Evolutionary conservation across 148 eudicot species (phyloP).

Genomic region (Nepenthes mirabilis): DNA sequence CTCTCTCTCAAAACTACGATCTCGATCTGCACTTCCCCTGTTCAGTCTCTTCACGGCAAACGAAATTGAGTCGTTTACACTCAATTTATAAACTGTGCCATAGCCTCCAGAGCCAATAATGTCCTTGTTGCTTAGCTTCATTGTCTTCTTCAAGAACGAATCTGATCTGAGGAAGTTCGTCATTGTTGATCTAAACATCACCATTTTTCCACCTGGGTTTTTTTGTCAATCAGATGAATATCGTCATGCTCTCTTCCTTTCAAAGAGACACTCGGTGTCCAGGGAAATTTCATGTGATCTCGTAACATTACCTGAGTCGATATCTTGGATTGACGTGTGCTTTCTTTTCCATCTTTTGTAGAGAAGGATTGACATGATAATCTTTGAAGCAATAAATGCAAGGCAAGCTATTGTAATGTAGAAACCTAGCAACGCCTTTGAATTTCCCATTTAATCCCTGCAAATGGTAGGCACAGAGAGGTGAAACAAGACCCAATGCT

Average conservation of each 20-base stretch:
- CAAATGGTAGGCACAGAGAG: too few species aligned
- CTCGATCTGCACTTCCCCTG: constrained; percentile 57
- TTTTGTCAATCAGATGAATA: neutral
- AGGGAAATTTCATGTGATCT: neutral
- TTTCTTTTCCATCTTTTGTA: constrained; percentile 76
- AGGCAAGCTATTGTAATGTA: constrained; percentile 51
- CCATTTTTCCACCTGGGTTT: constrained; percentile 81
- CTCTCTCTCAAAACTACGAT: constrained; percentile 86
- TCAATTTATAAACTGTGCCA: constrained; percentile 72
- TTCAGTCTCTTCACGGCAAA: constrained; percentile 73
- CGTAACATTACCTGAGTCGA: constrained; percentile 30
- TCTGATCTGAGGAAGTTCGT: constrained; percentile 37
- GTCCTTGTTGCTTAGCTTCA: constrained; percentile 69
- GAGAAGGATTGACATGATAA: constrained; percentile 43
- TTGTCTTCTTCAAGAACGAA: constrained; percentile 50
- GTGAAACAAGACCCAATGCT: too few species aligned
- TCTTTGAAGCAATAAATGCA: constrained; percentile 60
- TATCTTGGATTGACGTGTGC: constrained; percentile 46
- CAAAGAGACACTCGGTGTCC: neutral
- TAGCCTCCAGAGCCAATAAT: constrained; percentile 84
- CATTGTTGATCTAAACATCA: constrained; percentile 54
- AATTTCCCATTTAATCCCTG: too few species aligned
- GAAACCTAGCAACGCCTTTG: constrained; percentile 8
- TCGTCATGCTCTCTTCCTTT: neutral
- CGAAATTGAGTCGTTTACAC: constrained; percentile 32